Conservation (phyloP, 495 filamentous ascomycete species). For the Penicillium robsamsonii region DNA sequence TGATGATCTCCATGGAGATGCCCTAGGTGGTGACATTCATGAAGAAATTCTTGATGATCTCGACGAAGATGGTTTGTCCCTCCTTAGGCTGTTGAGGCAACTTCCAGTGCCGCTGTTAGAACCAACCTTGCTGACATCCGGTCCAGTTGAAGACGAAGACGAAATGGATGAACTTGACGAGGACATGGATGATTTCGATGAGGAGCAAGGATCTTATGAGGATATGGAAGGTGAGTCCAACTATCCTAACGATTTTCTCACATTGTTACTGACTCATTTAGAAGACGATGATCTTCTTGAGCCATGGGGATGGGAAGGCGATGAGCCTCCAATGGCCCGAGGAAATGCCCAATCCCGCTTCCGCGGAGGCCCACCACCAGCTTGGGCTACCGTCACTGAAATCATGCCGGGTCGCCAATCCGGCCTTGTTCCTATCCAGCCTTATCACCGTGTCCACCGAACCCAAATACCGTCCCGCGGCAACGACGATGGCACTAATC, state of each 20-base stretch:
- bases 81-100: neutral
- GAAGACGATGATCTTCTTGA: conserved; percentile 53
- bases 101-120: neutral
- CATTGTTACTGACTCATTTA: conserved; percentile 12
- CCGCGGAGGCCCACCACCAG: conserved; percentile 35
- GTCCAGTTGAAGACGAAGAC: conserved; percentile 44
- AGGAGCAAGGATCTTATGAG: conserved; percentile 45
- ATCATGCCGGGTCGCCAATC: conserved; percentile 43
- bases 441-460: conserved; percentile 54
- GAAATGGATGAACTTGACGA: conserved; percentile 53
- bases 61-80: conserved; percentile 64
- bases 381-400: conserved; percentile 45
- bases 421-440: conserved; percentile 46
- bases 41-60: conserved; percentile 63
- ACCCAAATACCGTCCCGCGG: conserved; percentile 47
- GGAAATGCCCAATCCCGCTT: conserved; percentile 49
- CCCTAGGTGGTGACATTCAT: conserved; percentile 40
- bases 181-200: conserved; percentile 50
- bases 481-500: conserved; percentile 78
- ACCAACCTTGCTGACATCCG: conserved; percentile 1
- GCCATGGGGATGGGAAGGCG: conserved; percentile 57
- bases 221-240: conserved; percentile 41
- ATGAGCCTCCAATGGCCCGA: conserved; percentile 44
- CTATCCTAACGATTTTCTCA: neutral
- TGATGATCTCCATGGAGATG: conserved; percentile 37